Conservation (phyloP, 208 protist species). For the Acanthamoeba healyi region DNA sequence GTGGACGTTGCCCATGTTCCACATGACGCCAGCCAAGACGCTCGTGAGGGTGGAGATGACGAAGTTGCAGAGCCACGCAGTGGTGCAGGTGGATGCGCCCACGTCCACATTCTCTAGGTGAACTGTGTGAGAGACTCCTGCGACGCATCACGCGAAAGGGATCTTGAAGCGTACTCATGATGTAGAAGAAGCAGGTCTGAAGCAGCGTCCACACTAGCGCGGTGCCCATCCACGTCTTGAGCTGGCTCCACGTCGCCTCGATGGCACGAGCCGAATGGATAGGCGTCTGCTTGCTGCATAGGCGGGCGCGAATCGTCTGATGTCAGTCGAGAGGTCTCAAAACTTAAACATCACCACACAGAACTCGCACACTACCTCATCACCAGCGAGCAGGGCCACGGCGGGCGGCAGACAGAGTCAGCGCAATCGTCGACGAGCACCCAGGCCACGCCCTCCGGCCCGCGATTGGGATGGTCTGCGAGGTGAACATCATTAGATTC, state of each 20-base stretch:
- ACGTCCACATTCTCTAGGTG: no score
- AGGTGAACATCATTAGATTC: no score
- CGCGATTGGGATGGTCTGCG: neutral
- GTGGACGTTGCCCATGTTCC: slow-evolving; percentile 9
- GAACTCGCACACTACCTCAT: no score
- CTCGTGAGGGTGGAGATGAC: neutral
- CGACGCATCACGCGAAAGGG: no score
- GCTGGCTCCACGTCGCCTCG: neutral
- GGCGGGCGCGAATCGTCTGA: no score
- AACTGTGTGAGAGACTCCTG: no score
- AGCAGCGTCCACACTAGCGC: neutral
- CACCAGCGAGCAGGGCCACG: neutral
- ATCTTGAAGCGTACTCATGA: neutral
- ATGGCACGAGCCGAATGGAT: neutral
- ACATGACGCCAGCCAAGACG: neutral
- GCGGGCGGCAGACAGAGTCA: neutral
- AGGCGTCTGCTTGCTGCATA: neutral
- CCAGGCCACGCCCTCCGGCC: neutral
- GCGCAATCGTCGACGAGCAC: neutral
- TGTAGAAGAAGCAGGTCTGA: neutral
- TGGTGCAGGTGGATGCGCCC: neutral
- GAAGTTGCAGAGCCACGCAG: neutral
- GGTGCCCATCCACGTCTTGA: neutral
- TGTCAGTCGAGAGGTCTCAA: no score
- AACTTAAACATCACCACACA: no score